These are phyloP conservation scores for Ustilago shanxiensis DNA, from an alignment of 1,284 basidiomycete species.

Conservation along the genomic window DNA sequence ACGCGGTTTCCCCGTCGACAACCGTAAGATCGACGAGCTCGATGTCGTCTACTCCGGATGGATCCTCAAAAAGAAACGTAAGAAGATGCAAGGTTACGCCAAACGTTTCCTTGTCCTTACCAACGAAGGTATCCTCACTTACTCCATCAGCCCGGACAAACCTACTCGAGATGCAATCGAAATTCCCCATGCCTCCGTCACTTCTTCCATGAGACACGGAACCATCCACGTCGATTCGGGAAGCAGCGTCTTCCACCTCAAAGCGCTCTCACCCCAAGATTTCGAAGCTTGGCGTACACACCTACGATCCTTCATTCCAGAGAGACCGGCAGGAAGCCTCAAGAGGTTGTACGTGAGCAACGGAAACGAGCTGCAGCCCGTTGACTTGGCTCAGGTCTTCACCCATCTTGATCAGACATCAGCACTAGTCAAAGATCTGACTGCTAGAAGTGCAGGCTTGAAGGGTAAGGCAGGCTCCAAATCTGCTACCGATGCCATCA, in stretches of 20 bases:
- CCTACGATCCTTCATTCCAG: slow-evolving; percentile 64
- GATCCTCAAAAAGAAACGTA: slow-evolving; percentile 70
- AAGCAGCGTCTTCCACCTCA: slow-evolving; percentile 66
- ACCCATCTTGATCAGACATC: slow-evolving; percentile 52
- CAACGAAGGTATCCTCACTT: slow-evolving; percentile 64
- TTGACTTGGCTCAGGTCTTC: slow-evolving; percentile 56
- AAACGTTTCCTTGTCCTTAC: slow-evolving; percentile 68
- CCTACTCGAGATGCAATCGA: slow-evolving; percentile 64
- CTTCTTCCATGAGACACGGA: slow-evolving; percentile 63
- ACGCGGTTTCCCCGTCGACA: slow-evolving; percentile 38
- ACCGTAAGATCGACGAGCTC: slow-evolving; percentile 49
- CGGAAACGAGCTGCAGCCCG: slow-evolving; percentile 54
- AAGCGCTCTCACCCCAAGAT: slow-evolving; percentile 63
- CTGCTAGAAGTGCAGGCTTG: slow-evolving; percentile 9
- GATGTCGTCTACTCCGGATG: slow-evolving; percentile 64
- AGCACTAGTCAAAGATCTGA: slow-evolving; percentile 52
- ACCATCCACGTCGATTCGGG: slow-evolving; percentile 69
- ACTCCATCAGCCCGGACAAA: slow-evolving; percentile 63
- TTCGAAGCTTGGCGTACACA: slow-evolving; percentile 65
- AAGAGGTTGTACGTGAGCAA: slow-evolving; percentile 54
- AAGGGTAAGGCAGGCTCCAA: slow-evolving; percentile 24
- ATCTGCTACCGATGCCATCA: slow-evolving; percentile 29
- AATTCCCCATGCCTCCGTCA: slow-evolving; percentile 67
- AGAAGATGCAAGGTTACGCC: slow-evolving; percentile 70
- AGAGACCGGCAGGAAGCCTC: slow-evolving; percentile 33